Base-by-base conservation (phyloP, 2,329 filamentous ascomycete genomes). In the Volutella citrinella region DNA sequence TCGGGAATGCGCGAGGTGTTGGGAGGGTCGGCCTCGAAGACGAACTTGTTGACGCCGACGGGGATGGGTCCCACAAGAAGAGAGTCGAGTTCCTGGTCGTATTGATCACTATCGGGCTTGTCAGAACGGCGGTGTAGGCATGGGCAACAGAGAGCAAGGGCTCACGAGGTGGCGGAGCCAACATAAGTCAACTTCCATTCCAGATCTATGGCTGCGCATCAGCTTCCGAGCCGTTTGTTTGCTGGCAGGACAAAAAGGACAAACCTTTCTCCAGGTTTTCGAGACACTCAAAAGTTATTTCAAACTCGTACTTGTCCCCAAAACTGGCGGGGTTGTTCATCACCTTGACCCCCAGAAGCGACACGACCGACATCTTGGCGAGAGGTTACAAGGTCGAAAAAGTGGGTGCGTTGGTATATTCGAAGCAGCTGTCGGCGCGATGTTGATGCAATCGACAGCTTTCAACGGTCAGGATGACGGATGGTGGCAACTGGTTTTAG, bases 111-210 rank as follows among this genome's bases (percentile, higher is more conserved):
- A 50, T 15, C n/a, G n/a, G n/a, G n/a, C n/a, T n/a, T n/a, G n/a
- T n/a, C n/a, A n/a, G n/a, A n/a, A n/a, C n/a, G n/a, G n/a, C n/a
- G n/a, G n/a, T n/a, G n/a, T n/a, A n/a, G n/a, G n/a, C n/a, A n/a
- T n/a, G n/a, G n/a, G n/a, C n/a, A n/a, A n/a, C n/a, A n/a, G n/a
- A n/a, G n/a, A n/a, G n/a, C n/a, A n/a, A 34, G 12, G 49, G 75
- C 85, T 72, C 74, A 95, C 86, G 88, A 95, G 37, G 91, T 97
- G 46, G 94, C 93, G 52, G 93, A 98, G 57, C 93, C 94, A 59
- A 98, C 93, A 55, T 98, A 98, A 63, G 89, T 98, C 55, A 98
- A 75, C 69, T 98, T 98, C 93, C 93, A 98, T 69, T 98, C 93
- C 43, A 98, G 82, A 68, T 98, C 93, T 95, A 55, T 20, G 27